phyloP scores from a whole-genome alignment of 2,329 filamentous ascomycete genomes.

The Arthroderma sp. region DNA sequence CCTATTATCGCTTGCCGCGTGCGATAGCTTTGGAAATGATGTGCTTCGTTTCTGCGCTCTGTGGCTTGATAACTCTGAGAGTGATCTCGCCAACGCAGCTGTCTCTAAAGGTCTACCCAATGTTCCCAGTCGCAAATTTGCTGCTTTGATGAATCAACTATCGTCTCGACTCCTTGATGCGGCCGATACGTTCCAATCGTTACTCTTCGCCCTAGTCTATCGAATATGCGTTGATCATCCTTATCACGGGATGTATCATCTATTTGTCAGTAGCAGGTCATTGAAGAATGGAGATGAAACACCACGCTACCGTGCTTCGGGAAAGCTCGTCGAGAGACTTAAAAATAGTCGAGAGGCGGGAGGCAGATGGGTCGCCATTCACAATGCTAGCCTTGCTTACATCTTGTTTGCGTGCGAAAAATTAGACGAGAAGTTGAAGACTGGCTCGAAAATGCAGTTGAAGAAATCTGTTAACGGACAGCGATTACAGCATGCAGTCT shows the following conservation, averaged over 20 bases:
- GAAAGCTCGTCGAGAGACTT: constrained; percentile 51
- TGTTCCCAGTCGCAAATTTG: constrained; percentile 87
- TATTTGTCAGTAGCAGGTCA: constrained; percentile 68
- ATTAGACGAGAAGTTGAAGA: constrained; percentile 50
- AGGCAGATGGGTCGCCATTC: constrained; percentile 56
- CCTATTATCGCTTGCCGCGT: constrained; percentile 67
- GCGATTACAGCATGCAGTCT: constrained; percentile 49
- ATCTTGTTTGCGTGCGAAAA: constrained; percentile 36
- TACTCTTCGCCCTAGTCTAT: constrained; percentile 60
- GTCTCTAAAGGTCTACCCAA: constrained; percentile 55
- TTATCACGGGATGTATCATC: constrained; percentile 93
- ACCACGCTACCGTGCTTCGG: constrained; percentile 62
- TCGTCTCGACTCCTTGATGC: constrained; percentile 77
- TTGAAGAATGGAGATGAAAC: constrained; percentile 58
- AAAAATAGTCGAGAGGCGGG: constrained; percentile 38
- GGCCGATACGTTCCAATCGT: constrained; percentile 56
- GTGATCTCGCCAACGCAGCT: constrained; percentile 60
- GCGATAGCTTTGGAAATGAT: constrained; percentile 79
- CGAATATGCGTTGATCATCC: constrained; percentile 87
- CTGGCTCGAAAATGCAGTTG: constrained; percentile 49
- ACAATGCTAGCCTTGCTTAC: constrained; percentile 57
- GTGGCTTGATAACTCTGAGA: constrained; percentile 81
- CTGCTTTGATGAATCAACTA: constrained; percentile 84
- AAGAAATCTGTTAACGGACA: constrained; percentile 51
- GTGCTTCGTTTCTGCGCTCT: constrained; percentile 83